Evolutionary conservation across 2,329 filamentous ascomycete genomes (phyloP).

Genomic region (Fusarium avenaceum): DNA sequence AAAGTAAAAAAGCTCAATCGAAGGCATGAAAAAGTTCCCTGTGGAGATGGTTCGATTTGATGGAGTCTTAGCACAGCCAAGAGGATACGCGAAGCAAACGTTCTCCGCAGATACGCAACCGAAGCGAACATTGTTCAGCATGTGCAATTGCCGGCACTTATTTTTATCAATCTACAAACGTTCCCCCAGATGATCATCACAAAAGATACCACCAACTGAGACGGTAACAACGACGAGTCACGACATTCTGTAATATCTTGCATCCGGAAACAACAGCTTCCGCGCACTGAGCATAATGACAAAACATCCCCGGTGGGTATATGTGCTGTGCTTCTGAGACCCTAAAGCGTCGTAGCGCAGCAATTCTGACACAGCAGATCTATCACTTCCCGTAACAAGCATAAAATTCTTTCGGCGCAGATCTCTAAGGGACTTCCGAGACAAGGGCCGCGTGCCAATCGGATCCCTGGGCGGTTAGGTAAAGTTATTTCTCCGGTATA

Average conservation of each 20-base stretch:
- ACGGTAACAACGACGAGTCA: background rate
- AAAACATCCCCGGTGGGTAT: constrained; percentile 7
- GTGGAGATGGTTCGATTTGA: background rate
- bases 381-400: constrained; percentile 16
- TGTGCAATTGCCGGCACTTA: background rate
- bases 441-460: background rate
- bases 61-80: background rate
- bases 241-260: background rate
- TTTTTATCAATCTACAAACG: background rate
- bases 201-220: constrained; percentile 1
- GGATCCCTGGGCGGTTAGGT: background rate
- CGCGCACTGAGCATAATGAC: constrained; percentile 10
- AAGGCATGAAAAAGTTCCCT: background rate
- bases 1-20: too few species aligned
- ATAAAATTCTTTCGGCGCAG: constrained; percentile 10
- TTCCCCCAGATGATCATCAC: background rate
- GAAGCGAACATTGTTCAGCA: background rate
- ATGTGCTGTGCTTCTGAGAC: background rate
- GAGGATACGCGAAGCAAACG: background rate
- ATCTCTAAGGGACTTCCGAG: constrained; percentile 1
- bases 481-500: background rate
- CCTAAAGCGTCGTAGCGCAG: background rate
- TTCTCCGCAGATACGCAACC: background rate
- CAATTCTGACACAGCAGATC: constrained; percentile 11
- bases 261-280: constrained; percentile 7